phyloP scores from a whole-genome alignment of 2,329 filamentous ascomycete genomes.

The Stachybotrys chartarum region DNA sequence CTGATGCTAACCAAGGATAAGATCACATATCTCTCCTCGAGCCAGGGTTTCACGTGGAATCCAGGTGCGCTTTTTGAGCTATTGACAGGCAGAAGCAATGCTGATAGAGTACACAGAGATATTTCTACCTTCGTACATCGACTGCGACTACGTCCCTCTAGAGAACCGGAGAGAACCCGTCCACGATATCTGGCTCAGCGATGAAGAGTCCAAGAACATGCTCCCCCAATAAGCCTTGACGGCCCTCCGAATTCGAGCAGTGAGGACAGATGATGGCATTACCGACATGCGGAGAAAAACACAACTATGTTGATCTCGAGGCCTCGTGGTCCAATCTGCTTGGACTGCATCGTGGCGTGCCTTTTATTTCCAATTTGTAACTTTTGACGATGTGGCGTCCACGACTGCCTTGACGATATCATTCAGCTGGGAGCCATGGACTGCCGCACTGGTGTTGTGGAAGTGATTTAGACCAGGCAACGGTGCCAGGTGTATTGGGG shows the following conservation, averaged over 20 bases:
- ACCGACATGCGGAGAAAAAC: too few relatives aligned
- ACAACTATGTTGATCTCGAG: neutral
- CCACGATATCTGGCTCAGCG: conserved; percentile 68
- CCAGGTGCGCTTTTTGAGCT: conserved; percentile 43
- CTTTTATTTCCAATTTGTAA: neutral
- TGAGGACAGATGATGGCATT: too few relatives aligned
- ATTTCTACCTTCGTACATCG: conserved; percentile 71
- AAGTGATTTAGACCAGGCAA: neutral
- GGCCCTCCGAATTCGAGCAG: neutral
- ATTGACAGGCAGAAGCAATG: neutral
- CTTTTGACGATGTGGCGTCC: neutral
- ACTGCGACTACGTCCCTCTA: conserved; percentile 67
- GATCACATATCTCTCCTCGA: conserved; percentile 75
- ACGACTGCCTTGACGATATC: neutral
- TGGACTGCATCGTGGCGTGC: neutral
- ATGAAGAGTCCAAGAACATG: conserved; percentile 66
- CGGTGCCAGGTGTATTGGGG: neutral
- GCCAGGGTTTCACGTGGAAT: conserved; percentile 79
- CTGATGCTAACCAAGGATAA: conserved; percentile 21
- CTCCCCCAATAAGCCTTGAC: conserved; percentile 47
- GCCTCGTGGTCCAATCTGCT: neutral
- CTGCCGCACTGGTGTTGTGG: neutral
- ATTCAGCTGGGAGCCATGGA: neutral
- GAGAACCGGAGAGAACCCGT: conserved; percentile 72
- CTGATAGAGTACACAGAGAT: conserved; percentile 48